Evolutionary conservation across 2,329 filamentous ascomycete genomes (phyloP).

Genomic region (Leptographium wingfieldii): DNA sequence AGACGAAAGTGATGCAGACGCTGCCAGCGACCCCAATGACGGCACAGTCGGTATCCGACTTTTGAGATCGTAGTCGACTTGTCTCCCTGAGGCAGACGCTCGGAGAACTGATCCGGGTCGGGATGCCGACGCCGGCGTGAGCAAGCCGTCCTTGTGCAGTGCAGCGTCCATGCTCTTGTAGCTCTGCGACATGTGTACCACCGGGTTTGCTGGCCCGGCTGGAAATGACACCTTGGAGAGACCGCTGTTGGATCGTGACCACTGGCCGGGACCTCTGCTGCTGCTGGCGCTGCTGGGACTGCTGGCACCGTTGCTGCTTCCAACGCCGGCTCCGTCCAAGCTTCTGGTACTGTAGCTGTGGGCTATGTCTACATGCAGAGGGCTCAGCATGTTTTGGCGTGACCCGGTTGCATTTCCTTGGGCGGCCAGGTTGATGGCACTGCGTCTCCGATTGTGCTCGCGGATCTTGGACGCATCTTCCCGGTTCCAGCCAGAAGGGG

Average conservation of each 20-base stretch:
- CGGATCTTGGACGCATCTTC: conserved; percentile 34
- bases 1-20: not conserved
- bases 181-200: conserved; percentile 9
- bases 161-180: conserved; percentile 12
- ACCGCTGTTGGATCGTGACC: conserved; percentile 4
- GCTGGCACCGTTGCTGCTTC: not conserved
- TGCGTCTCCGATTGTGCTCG: conserved; percentile 37
- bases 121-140: not conserved
- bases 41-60: not conserved
- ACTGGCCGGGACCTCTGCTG: not conserved
- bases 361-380: conserved; percentile 8
- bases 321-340: not conserved
- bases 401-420: not conserved
- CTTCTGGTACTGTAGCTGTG: conserved; percentile 1
- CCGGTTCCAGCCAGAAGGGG: conserved; percentile 37
- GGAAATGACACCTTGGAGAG: conserved; percentile 10
- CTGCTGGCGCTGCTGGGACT: not conserved
- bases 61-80: not conserved
- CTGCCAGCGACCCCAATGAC: not conserved
- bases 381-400: conserved; percentile 5
- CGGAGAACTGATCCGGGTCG: not conserved
- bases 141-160: not conserved
- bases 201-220: conserved; percentile 1
- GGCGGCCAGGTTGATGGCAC: conserved; percentile 23
- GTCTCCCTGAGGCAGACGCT: not conserved